Evolutionary conservation across 2,329 filamentous ascomycete genomes (phyloP), one percentile per base, ranked within the genome.

Genomic region (Cordyceps tenuipes): DNA sequence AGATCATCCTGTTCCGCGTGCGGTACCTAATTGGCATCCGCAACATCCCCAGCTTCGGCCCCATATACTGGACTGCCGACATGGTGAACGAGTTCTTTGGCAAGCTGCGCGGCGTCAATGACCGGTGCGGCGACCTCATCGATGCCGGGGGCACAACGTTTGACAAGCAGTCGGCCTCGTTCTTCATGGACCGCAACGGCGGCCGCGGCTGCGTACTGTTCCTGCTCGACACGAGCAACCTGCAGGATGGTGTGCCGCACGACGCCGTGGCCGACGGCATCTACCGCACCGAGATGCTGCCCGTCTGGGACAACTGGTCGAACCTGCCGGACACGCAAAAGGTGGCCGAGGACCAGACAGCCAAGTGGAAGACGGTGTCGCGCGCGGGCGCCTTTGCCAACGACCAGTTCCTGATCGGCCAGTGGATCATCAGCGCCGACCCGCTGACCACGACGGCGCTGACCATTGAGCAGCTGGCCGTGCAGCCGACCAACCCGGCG

Each of bases 1-100:
- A 81, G 62, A 68, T 80, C 55, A 68, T 80, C 56, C 75, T 80
- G 60, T 70, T 80, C 57, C 72, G 76, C 39, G 66, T 81, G n/a
- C 72, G 72, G 17, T 78, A 79, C 49, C 64, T 72, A 34, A 64
- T 70, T 49, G 75, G 74, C 4, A 66, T 77, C 15, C 72, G 77
- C 62, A 74, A 75, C 5, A 71, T 65, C 0, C 68, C 68, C 5
- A 63, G 61, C 19, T 36, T 49, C 0, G 64, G 63, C 0, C 66
- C 70, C 47, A 70, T 69, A 55, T 66, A 72, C 59, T 75, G 79
- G 59, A 68, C 66, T 8, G 64, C 72, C 19, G 65, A 66, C 23
- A 72, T 79, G 31, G 75, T 74, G 68, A 70, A 74, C 64, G 65
- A 69, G n/a, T 73, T 79, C 43, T 77, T 79, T 57, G 66, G 70